phyloP scores from a whole-genome alignment of 2,329 filamentous ascomycete genomes.

The Botrytis pseudocinerea region DNA sequence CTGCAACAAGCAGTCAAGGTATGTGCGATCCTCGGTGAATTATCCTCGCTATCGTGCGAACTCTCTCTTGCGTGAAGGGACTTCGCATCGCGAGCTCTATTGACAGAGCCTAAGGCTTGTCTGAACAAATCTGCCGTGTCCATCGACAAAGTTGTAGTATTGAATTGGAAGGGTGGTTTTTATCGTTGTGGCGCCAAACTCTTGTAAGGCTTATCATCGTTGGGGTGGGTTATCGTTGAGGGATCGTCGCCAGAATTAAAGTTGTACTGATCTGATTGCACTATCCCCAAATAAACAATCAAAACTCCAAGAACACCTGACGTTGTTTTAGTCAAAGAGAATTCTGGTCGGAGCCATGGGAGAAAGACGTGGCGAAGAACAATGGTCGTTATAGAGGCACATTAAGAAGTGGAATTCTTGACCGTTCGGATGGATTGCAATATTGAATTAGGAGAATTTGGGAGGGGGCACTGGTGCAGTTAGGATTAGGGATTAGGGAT shows the following conservation, averaged over 20 bases:
- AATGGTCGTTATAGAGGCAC: not conserved
- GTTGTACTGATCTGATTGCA: conserved; percentile 1
- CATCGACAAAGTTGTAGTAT: conserved; percentile 47
- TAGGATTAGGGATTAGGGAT: not conserved
- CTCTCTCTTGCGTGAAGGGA: conserved; percentile 36
- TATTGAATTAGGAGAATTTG: not conserved
- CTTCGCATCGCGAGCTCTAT: conserved; percentile 39
- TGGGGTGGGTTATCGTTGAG: conserved; percentile 21
- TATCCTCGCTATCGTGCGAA: conserved; percentile 50
- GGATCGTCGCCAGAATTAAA: conserved; percentile 17
- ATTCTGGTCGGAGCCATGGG: not conserved
- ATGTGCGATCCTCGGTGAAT: conserved; percentile 67
- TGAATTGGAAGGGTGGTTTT: not conserved
- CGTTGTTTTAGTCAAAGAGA: conserved; percentile 6
- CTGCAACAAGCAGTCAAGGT: conserved; percentile 79
- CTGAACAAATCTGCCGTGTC: conserved; percentile 61
- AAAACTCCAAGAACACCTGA: conserved; percentile 16
- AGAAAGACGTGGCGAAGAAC: not conserved
- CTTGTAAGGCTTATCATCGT: conserved; percentile 34
- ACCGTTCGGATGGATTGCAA: conserved; percentile 9
- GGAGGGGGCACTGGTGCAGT: not conserved
- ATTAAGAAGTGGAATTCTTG: not conserved
- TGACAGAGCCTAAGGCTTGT: conserved; percentile 52
- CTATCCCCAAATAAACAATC: conserved; percentile 3
- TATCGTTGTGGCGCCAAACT: conserved; percentile 26